Conservation (phyloP, 176 grass and related monocot species). For the Oryza meridionalis region DNA sequence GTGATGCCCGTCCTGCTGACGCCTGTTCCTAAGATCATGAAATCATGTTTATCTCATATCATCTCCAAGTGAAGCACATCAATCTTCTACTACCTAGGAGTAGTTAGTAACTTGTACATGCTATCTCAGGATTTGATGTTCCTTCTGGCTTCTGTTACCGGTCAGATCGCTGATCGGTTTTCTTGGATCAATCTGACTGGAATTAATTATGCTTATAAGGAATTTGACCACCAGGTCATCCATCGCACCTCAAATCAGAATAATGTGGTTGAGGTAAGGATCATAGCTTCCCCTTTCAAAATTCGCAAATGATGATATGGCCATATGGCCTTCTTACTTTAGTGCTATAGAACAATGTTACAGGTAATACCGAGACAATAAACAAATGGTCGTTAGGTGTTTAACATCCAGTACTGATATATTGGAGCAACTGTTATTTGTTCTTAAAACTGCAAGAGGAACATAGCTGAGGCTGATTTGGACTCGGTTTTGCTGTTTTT, state of each 20-base stretch:
- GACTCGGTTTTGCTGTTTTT: neutral
- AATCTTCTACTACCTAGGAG: neutral
- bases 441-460: neutral
- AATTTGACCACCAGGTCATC: neutral
- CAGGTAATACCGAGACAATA: neutral
- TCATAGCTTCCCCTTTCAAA: neutral
- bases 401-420: neutral
- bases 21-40: neutral
- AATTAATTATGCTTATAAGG: slow-evolving; percentile 2
- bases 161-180: neutral
- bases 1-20: neutral
- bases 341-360: neutral
- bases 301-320: neutral
- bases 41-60: neutral
- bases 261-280: neutral
- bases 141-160: neutral
- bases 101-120: neutral
- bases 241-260: neutral
- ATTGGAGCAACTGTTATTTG: neutral
- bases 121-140: neutral
- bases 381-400: neutral
- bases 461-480: neutral
- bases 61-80: neutral
- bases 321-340: neutral
- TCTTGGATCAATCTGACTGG: neutral